Evolutionary conservation across 306 rosid species (phyloP), one percentile per base, ranked within the genome.

Genomic region (Phaseolus lunatus): DNA sequence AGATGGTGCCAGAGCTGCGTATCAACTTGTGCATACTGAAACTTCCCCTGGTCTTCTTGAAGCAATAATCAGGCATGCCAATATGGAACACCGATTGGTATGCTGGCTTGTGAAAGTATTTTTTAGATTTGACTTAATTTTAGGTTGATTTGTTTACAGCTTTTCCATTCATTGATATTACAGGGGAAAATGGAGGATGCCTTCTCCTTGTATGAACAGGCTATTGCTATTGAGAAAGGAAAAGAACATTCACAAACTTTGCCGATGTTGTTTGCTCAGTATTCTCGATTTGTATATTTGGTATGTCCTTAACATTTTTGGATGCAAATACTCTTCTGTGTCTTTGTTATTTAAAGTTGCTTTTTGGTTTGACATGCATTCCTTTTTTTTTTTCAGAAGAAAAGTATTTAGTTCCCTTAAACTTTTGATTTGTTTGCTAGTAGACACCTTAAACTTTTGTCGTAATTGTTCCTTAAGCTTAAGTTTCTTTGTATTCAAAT

Each of bases 31-130:
- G 72, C 92, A 96, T 71, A 71, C 90, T 73, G 99, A 96, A 90
- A 93, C 87, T 71, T 87, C 99, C 67, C 98, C 99, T 35, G 99
- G 98, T 58, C 98, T 96, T 74, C 92, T 96, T 56, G 99, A 96
- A 90, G 99, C 99, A 57, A 96, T 96, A 61, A 90, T 93, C 52
- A 91, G 81, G 79, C 99, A 96, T 67, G 96, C 97, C 73, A 96
- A 91, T 81, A 91, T 96, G 98, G 99, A 96, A 85, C 70, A 84
- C 52, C 91, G 99, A 50, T 71, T 93, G 99, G 99, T 93, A 86
- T 76, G 97, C 18, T 75, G 75, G 59, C 16, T 54, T 53, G 24
- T 47, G n/a, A 29, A 62, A 26, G 61, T 81, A 80, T 29, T n/a
- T 63, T 47, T 37, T 31, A 48, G 58, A 24, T 67, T 72, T 74